These are phyloP conservation scores for Tubosaeta sp. DNA, from an alignment of 768 basidiomycete species.

Conservation along the genomic window DNA sequence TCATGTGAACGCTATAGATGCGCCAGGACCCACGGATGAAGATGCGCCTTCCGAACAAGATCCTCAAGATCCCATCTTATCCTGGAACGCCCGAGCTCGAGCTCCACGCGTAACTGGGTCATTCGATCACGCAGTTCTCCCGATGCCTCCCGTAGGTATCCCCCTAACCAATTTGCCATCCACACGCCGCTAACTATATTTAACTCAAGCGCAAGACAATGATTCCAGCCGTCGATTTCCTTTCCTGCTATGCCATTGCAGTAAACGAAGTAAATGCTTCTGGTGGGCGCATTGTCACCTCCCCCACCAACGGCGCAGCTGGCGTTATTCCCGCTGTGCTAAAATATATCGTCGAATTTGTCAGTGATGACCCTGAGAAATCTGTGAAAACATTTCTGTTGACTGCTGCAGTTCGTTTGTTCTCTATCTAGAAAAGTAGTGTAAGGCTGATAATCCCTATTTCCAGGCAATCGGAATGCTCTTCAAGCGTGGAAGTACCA, in stretches of 20 bases:
- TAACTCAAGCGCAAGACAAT: conserved; percentile 65
- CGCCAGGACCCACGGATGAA: conserved; percentile 12
- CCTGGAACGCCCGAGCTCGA: conserved; percentile 13
- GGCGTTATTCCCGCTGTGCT: conserved; percentile 91
- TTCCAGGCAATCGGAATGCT: conserved; percentile 85
- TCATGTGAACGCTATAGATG: conserved; percentile 20
- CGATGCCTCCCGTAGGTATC: conserved; percentile 72
- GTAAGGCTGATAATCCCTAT: conserved; percentile 8
- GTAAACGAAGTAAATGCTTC: conserved; percentile 94
- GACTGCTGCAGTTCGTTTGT: conserved; percentile 68
- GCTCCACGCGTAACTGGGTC: conserved; percentile 59
- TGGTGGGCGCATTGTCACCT: conserved; percentile 92
- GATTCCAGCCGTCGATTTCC: conserved; percentile 90
- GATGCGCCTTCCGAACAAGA: neutral
- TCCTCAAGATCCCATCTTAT: conserved; percentile 2
- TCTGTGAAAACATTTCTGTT: conserved; percentile 85
- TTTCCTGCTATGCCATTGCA: conserved; percentile 91
- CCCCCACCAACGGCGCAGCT: conserved; percentile 89
- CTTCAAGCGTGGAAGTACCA: conserved; percentile 96
- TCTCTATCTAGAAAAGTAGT: neutral
- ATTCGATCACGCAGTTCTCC: conserved; percentile 74
- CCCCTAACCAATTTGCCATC: neutral
- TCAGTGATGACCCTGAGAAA: conserved; percentile 87
- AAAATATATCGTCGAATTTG: conserved; percentile 89
- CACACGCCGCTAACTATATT: conserved; percentile 1